Conservation (phyloP, 495 filamentous ascomycete species). For the Xylaria castorea region DNA sequence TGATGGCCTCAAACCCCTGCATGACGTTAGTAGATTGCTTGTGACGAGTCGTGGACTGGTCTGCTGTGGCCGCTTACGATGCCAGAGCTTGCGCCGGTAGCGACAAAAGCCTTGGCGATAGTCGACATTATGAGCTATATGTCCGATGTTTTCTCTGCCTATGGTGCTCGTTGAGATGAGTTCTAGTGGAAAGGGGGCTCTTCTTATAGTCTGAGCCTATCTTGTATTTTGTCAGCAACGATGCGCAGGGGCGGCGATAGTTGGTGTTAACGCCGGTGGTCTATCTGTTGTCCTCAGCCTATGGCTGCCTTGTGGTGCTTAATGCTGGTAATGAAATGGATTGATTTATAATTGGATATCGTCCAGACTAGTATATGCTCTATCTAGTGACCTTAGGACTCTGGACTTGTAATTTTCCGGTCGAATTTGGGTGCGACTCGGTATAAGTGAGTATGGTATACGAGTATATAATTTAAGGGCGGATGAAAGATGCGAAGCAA, state of each 20-base stretch:
- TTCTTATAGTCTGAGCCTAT: conserved; percentile 7
- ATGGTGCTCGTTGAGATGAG: not conserved
- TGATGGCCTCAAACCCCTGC: conserved; percentile 54
- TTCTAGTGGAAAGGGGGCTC: not conserved
- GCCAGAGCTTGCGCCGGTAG: conserved; percentile 53
- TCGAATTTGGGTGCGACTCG: too few relatives aligned
- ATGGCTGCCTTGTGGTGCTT: not conserved
- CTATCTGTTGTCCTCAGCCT: not conserved
- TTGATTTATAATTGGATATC: conserved; percentile 7
- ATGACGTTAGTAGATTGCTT: conserved; percentile 13
- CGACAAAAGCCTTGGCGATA: conserved; percentile 51
- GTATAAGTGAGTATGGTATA: too few relatives aligned
- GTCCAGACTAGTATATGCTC: not conserved
- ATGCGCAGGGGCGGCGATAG: conserved; percentile 15
- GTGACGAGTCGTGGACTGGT: not conserved
- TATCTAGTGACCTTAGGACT: not conserved
- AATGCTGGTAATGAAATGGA: not conserved
- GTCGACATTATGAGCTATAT: conserved; percentile 37
- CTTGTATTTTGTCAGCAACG: conserved; percentile 19
- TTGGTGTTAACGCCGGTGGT: conserved; percentile 19
- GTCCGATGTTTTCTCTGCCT: not conserved
- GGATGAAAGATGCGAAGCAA: too few relatives aligned
- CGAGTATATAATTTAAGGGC: too few relatives aligned
- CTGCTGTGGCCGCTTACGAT: conserved; percentile 39
- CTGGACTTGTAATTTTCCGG: not conserved